Conservation (phyloP, 148 eudicot species). For the Simmondsia chinensis region DNA sequence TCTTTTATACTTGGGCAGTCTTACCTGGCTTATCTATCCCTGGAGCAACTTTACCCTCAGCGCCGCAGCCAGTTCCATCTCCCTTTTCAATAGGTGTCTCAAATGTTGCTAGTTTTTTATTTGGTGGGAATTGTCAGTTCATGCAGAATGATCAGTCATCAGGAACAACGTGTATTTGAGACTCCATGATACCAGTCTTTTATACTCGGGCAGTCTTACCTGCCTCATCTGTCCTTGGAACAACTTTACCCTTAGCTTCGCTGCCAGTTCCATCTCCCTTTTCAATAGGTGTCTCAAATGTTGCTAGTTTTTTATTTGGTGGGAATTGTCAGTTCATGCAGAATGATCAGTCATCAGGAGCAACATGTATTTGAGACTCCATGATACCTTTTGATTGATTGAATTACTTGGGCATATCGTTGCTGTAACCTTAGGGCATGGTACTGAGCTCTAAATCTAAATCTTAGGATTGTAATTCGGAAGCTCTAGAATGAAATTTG, state of each 20-base stretch:
- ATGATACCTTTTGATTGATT: neutral
- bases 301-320: constrained; percentile 21
- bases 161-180: constrained; percentile 8
- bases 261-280: constrained; percentile 13
- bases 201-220: constrained; percentile 22
- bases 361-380: constrained; percentile 7
- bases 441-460: neutral
- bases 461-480: neutral
- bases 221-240: constrained; percentile 17
- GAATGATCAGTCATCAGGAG: constrained; percentile 9
- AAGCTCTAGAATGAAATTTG: neutral
- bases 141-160: constrained; percentile 13
- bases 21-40: constrained; percentile 15
- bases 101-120: constrained; percentile 24
- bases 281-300: constrained; percentile 14
- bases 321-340: constrained; percentile 16
- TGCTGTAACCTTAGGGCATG: neutral
- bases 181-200: constrained; percentile 17
- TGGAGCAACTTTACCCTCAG: constrained; percentile 12
- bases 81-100: constrained; percentile 11
- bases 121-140: constrained; percentile 13
- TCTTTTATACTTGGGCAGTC: constrained; percentile 28
- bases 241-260: constrained; percentile 10
- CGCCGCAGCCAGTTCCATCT: constrained; percentile 14
- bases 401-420: neutral